Evolutionary conservation across 2,329 filamentous ascomycete genomes (phyloP).

Genomic region (Microascus cirrosus): DNA sequence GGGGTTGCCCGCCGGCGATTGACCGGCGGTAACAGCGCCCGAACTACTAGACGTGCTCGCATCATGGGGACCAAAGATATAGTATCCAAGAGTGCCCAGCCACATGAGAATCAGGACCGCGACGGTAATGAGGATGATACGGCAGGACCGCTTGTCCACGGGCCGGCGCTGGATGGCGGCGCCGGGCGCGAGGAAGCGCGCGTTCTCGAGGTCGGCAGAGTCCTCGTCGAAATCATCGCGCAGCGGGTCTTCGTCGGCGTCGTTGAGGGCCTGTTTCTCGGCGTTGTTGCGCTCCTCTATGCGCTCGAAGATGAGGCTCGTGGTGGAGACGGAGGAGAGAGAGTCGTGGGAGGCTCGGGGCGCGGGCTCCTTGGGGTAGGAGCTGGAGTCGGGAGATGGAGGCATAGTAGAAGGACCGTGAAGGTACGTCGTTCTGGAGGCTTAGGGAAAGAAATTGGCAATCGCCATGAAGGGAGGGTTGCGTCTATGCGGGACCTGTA

Average conservation of each 20-base stretch:
- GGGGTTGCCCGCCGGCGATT: slow-evolving; percentile 46
- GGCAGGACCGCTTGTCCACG: slow-evolving; percentile 56
- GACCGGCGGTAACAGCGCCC: slow-evolving; percentile 53
- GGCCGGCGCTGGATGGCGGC: slow-evolving; percentile 30
- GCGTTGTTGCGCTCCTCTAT: slow-evolving; percentile 42
- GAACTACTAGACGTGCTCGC: slow-evolving; percentile 49
- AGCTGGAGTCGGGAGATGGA: neutral
- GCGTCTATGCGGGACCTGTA: neutral
- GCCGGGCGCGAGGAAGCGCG: slow-evolving; percentile 35
- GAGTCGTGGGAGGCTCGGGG: slow-evolving; percentile 38
- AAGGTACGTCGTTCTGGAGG: neutral
- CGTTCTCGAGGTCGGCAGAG: slow-evolving; percentile 32
- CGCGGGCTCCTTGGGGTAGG: neutral
- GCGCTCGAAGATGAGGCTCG: slow-evolving; percentile 70
- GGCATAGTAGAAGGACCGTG: neutral
- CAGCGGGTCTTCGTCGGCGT: slow-evolving; percentile 3
- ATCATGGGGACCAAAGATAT: slow-evolving; percentile 55
- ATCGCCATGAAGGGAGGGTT: neutral
- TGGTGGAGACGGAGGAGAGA: slow-evolving; percentile 69
- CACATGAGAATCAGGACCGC: slow-evolving; percentile 55
- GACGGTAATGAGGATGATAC: slow-evolving; percentile 48
- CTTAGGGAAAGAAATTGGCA: neutral
- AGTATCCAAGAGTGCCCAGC: slow-evolving; percentile 56
- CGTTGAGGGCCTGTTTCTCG: slow-evolving; percentile 18
- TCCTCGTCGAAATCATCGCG: slow-evolving; percentile 3